phyloP scores from a whole-genome alignment of 78 protist genomes.

The Dictyostelium citrinum region DNA sequence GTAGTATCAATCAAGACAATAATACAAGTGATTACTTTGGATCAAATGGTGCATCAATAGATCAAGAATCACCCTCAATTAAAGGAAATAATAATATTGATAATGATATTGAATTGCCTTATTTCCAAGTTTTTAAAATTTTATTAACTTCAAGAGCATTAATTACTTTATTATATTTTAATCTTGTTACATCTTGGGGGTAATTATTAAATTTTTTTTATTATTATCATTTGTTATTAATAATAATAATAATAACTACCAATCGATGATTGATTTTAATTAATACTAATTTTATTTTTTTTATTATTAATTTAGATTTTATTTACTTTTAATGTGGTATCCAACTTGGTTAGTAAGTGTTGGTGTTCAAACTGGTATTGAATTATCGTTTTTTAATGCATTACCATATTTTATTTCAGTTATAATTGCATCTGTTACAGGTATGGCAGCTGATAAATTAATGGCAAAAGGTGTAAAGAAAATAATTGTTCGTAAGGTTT shows the following conservation, averaged over 20 bases:
- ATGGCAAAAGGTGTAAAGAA: background rate
- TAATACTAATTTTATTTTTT: background rate
- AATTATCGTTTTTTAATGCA: constrained; percentile 28
- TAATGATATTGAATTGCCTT: background rate
- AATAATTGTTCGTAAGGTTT: constrained; percentile 12
- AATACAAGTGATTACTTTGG: background rate
- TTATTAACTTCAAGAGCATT: constrained; percentile 18
- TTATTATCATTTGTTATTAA: too few relatives aligned
- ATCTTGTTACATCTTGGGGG: constrained; percentile 36
- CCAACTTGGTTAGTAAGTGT: constrained; percentile 29
- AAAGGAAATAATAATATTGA: background rate
- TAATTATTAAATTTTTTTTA: too few relatives aligned
- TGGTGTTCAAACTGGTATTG: background rate
- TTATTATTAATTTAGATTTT: background rate
- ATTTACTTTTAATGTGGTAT: constrained; percentile 58
- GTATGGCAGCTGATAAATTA: background rate
- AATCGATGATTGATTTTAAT: too few relatives aligned
- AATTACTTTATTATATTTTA: constrained; percentile 3
- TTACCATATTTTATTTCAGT: constrained; percentile 31
- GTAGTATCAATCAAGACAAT: background rate
- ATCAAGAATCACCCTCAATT: background rate
- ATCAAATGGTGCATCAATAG: background rate
- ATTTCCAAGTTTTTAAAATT: background rate
- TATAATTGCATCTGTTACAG: background rate
- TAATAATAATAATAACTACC: too few relatives aligned